Conservation (phyloP, 2,329 filamentous ascomycete species). For the Paraconiothyrium sp. region DNA sequence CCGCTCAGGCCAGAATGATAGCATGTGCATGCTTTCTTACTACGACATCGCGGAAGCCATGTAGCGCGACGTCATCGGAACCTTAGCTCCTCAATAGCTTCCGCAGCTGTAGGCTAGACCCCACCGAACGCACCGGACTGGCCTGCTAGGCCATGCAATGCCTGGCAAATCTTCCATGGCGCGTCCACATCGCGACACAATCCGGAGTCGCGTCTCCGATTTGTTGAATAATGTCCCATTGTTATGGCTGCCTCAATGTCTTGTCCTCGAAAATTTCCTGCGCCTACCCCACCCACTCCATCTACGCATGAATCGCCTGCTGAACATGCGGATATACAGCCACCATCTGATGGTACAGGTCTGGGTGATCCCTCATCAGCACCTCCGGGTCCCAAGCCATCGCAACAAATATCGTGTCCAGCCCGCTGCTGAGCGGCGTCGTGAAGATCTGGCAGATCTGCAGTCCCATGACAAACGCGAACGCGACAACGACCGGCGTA, state of each 20-base stretch:
- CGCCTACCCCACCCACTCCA: constrained; percentile 9
- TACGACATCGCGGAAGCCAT: constrained; percentile 1
- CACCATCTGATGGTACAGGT: constrained; percentile 82
- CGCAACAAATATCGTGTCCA: constrained; percentile 91
- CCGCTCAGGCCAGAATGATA: constrained; percentile 7
- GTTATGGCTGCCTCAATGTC: neutral
- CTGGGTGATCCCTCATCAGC: constrained; percentile 80
- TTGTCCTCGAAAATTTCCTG: neutral
- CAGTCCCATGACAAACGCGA: constrained; percentile 87
- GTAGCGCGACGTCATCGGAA: constrained; percentile 11
- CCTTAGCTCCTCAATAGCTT: constrained; percentile 8
- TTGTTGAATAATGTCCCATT: neutral
- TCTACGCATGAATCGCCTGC: constrained; percentile 72
- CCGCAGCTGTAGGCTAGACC: constrained; percentile 5
- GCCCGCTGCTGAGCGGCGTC: constrained; percentile 85
- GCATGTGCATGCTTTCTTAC: neutral
- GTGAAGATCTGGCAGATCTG: constrained; percentile 92
- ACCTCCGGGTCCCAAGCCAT: constrained; percentile 74
- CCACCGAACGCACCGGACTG: constrained; percentile 3
- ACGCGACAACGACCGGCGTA: constrained; percentile 82
- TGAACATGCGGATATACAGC: constrained; percentile 85
- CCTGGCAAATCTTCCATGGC: neutral
- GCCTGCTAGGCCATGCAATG: neutral
- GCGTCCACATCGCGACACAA: constrained; percentile 2
- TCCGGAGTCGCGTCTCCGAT: neutral